Base-by-base conservation (phyloP, 108 stramenopile genomes). In the Skeletonema costatum region DNA sequence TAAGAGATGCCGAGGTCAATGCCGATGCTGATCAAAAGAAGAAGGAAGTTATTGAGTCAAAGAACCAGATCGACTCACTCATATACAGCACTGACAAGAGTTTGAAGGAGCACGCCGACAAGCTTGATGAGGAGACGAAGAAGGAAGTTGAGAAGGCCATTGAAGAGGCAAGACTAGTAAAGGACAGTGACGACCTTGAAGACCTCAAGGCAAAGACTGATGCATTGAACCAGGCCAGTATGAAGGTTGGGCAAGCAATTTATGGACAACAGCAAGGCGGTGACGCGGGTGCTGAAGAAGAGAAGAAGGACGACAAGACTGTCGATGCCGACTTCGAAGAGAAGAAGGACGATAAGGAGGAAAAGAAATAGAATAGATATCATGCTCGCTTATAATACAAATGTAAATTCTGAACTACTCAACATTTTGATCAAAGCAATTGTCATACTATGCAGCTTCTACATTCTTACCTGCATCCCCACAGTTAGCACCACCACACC, bases 161-260 rank as follows among this genome's bases (percentile, higher is more conserved):
- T 71, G 83, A 89, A 30, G 90, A 91, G 59, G 95, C 92, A 12
- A 88, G 89, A 72, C 86, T 87, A 70, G 94, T 90, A 64, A 96
- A 94, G 82, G 98, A 98, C 64, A 77, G 92, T 29, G 97, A 97
- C 31, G 93, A 98, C 44, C 78, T 96, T 53, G 96, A 97, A 29
- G 81, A 71, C 25, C 88, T 99, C 63, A 97, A 90, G 76, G 81
- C 84, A 58, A 98, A 97, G 94, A 97, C 91, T 51, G 89, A 94
- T 17, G 98, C 97, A 39, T 74, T 99, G 76, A 91, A 80, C 64
- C 87, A 92, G 64, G 95, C 96, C 12, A 91, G 94, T 78, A 89
- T 98, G 85, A 99, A 99, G 97, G 99, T 99, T 72, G 99, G 99
- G 42, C 95, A 99, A 87, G 98, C 99, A 53, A 97, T 98, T 56